Base-by-base conservation (phyloP, 805 yeast species). In the Yarrowia divulgata region DNA sequence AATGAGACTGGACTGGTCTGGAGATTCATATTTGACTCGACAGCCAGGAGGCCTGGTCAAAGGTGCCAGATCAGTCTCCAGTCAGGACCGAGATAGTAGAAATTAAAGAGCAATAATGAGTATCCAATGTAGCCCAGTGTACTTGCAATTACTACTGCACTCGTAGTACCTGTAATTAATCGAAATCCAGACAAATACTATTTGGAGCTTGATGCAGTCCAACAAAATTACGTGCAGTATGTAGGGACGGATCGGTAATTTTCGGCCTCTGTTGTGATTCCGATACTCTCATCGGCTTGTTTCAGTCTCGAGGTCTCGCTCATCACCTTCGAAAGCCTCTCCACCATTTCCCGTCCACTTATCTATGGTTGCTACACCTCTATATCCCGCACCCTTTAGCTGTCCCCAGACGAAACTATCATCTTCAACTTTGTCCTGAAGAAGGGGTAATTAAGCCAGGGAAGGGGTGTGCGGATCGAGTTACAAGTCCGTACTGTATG, bases 41-140 rank as follows among this genome's bases (percentile, higher is more conserved):
- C 29, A 7, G 49, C 49, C 49, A 45, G 23, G 49, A 19, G 49
- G 49, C 49, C 29, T 9, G 49, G 49, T 10, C 19, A 8, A 12
- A 45, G 14, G 49, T 45, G 49, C 49, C 39, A 42, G 64, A 57
- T 42, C 48, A 57, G 60, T 50, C 12, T 45, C 49, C 64, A 13
- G 37, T 29, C 49, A 57, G 64, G 64, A 57, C 46, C 52, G 66
- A 60, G 50, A 60, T 60, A 60, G 66, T 45, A 60, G 66, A 54
- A 43, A 57, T 32, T 60, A 43, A 60, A 60, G 66, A 60, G 66
- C 66, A 60, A 60, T 60, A 60, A 60, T 43, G 42, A 43, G 66
- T 60, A 60, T 16, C 14, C 12, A 13, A 10, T 14, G 60, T 54
- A 54, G 45, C 1, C 29, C 29, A 23, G 29, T 23, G 29, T 23